Evolutionary conservation across 1,284 basidiomycete genomes (phyloP), one percentile per base, ranked within the genome.

Genomic region (Fomitopsis betulina): DNA sequence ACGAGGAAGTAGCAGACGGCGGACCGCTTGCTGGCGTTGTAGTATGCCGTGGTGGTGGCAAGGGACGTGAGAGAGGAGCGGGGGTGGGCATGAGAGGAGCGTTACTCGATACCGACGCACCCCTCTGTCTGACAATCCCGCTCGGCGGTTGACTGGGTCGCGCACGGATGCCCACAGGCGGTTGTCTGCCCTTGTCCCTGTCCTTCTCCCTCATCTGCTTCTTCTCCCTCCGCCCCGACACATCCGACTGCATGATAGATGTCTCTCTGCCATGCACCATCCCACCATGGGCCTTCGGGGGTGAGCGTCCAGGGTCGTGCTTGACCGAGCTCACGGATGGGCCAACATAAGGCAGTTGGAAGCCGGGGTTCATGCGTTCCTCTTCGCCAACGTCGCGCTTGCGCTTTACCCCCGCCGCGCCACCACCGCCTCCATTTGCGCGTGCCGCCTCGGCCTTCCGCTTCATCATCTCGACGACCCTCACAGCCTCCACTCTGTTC

Each of bases 301-400:
- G 59, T 4, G 33, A 59, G 42, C 25, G 63, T 19, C 56, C 61
- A 38, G 58, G 64, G 9, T 67, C 64, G 1, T 64, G 45, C 57
- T 63, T 69, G 32, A 63, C 59, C 17, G 68, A 69, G 35, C 66
- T 68, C 17, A 80, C 75, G 0, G 76, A 72, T 0, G 69, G 67
- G n/a, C 77, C 73, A 32, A 80, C 75, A 60, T 76, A 83, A 7
- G 80, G 80, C 12, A 83, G 67, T 58, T 76, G 74, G 63, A 82
- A 81, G 49, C 73, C 74, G 15, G 68, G 65, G 21, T 68, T 63
- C 23, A 65, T 56, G 27, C 70, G 62, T 42, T 71, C 72, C n/a
- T 68, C 61, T 17, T 82, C 82, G 2, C 75, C 72, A 49, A 79
- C 77, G 40, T 73, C 73, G 38, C 77, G 79, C 66, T 86, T 87